Percentiles rank a stretch among this genome's conserved stretches.
These are phyloP conservation scores for Boletus vinaceobasis DNA, from an alignment of 768 basidiomycete species.

Conservation along the genomic window DNA sequence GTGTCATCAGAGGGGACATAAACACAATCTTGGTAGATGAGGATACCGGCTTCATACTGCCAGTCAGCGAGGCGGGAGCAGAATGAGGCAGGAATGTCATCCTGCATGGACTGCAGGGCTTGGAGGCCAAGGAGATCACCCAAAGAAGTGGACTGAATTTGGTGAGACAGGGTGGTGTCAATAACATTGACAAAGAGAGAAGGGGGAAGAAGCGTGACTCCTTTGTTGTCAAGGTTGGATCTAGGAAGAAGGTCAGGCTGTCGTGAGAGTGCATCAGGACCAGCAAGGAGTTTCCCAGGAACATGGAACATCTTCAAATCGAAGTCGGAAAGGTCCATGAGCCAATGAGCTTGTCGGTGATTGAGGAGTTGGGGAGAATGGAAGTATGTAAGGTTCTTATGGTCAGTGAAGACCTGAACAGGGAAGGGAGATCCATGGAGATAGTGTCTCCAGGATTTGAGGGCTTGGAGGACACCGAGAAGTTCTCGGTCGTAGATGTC, in stretches of 20 bases:
- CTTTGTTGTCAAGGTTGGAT: too few species aligned
- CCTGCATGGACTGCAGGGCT: neutral
- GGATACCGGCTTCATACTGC: fast-evolving
- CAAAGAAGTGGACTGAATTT: neutral
- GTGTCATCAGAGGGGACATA: fast-evolving
- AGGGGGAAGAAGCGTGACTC: fast-evolving
- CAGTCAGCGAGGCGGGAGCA: neutral
- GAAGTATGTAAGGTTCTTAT: neutral
- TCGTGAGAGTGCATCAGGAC: fast-evolving
- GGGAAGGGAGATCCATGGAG: neutral
- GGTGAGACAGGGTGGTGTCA: fast-evolving
- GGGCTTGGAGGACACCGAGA: neutral
- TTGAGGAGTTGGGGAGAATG: neutral
- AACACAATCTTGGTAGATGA: neutral
- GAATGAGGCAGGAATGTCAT: fast-evolving
- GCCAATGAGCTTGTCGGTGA: fast-evolving
- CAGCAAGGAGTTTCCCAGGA: fast-evolving
- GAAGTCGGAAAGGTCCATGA: neutral
- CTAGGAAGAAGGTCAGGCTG: fast-evolving
- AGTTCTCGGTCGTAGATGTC: neutral
- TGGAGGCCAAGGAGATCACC: neutral
- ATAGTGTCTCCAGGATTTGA: neutral
- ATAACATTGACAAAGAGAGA: too few species aligned
- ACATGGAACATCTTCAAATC: neutral
- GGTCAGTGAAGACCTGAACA: fast-evolving